Percentiles rank a stretch among this genome's conserved stretches.
Conservation (phyloP, 2,329 filamentous ascomycete genomes). For the Monilinia laxa region DNA sequence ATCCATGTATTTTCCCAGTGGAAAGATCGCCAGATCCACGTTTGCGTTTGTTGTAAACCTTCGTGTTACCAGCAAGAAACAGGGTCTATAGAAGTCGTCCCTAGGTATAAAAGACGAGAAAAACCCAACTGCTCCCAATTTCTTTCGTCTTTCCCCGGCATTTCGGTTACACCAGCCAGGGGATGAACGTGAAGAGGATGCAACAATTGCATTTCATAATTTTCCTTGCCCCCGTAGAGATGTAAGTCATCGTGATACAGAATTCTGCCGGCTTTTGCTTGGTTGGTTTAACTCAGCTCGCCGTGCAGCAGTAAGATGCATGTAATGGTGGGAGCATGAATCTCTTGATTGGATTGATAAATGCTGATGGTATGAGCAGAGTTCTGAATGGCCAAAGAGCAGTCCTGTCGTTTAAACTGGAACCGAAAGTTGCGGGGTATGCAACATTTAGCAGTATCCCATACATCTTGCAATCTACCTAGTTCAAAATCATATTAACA, state of each 20-base stretch:
- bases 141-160: constrained; percentile 9
- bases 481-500: background rate
- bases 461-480: constrained; percentile 15
- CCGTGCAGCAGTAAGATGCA: constrained; percentile 22
- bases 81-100: constrained; percentile 5
- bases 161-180: constrained; percentile 20
- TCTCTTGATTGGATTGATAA: constrained; percentile 20
- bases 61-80: constrained; percentile 11
- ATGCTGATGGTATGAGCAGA: constrained; percentile 8
- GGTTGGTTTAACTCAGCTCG: constrained; percentile 17
- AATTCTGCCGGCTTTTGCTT: constrained; percentile 20
- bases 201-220: constrained; percentile 17
- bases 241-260: constrained; percentile 16
- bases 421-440: constrained; percentile 24
- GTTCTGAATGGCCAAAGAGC: constrained; percentile 19
- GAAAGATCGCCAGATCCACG: constrained; percentile 22
- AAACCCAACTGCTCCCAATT: background rate
- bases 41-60: constrained; percentile 17
- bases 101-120: constrained; percentile 6
- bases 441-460: constrained; percentile 17
- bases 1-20: constrained; percentile 20
- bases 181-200: constrained; percentile 18
- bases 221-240: constrained; percentile 13
- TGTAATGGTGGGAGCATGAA: constrained; percentile 19
- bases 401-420: constrained; percentile 22